Evolutionary conservation across 371 early-diverging fungal species (phyloP).

Genomic region (Mortierella sp.): DNA sequence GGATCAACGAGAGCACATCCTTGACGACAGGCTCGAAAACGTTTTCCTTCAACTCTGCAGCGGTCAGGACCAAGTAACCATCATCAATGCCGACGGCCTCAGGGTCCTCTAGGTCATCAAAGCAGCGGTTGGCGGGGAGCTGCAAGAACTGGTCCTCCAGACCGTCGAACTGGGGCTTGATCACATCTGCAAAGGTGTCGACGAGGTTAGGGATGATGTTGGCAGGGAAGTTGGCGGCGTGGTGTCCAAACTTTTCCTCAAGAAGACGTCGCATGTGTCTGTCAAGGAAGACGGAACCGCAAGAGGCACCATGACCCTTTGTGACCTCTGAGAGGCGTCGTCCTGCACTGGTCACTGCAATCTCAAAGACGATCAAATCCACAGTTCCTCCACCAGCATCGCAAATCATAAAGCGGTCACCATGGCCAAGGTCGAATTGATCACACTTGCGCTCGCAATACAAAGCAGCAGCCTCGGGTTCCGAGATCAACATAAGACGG

Average conservation of each 20-base stretch:
- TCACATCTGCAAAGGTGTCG: constrained; percentile 63
- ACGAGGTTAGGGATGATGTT: constrained; percentile 68
- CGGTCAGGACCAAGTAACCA: constrained; percentile 59
- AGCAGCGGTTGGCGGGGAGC: constrained; percentile 62
- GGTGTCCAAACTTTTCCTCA: constrained; percentile 61
- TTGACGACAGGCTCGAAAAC: constrained; percentile 69
- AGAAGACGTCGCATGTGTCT: constrained; percentile 67
- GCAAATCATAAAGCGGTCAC: constrained; percentile 66
- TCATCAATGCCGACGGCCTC: constrained; percentile 68
- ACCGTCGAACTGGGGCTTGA: constrained; percentile 71
- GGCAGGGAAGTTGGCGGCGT: constrained; percentile 63
- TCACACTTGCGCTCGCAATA: constrained; percentile 68
- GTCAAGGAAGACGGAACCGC: constrained; percentile 69
- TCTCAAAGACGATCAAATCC: constrained; percentile 64
- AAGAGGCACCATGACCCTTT: constrained; percentile 67
- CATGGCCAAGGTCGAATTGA: constrained; percentile 60
- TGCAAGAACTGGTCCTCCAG: constrained; percentile 64
- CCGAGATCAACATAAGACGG: constrained; percentile 62
- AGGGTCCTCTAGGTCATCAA: constrained; percentile 60
- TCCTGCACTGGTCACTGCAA: constrained; percentile 53
- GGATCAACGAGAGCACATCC: constrained; percentile 60
- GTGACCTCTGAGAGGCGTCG: constrained; percentile 65
- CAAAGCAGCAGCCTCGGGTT: constrained; percentile 66
- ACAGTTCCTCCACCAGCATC: constrained; percentile 74
- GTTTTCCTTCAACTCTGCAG: constrained; percentile 59